Evolutionary conservation across 2,329 filamentous ascomycete genomes (phyloP).

Genomic region (Tolypocladium pustulatum): DNA sequence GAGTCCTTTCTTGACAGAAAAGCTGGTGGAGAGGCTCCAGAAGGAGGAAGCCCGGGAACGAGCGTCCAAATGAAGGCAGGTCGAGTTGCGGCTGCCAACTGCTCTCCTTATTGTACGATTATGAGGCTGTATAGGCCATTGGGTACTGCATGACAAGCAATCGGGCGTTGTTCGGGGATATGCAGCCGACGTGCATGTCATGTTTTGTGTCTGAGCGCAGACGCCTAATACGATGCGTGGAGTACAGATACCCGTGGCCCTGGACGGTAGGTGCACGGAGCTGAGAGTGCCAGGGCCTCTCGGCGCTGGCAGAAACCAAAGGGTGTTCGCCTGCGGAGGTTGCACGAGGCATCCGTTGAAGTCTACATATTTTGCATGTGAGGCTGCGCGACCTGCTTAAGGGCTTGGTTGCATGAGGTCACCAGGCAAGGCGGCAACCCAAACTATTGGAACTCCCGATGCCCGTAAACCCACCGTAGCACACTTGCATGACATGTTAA

Average conservation of each 20-base stretch:
- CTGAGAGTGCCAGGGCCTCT: too few relatives aligned
- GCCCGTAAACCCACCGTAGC: not conserved
- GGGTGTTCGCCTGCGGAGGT: too few relatives aligned
- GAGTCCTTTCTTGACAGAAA: constrained; percentile 37
- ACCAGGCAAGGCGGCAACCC: not conserved
- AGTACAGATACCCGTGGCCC: not conserved
- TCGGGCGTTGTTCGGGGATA: not conserved
- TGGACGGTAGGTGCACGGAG: not conserved
- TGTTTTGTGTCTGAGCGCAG: not conserved
- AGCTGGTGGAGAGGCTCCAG: constrained; percentile 40
- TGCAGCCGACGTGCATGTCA: not conserved
- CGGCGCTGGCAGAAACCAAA: not conserved
- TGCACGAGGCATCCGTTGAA: too few relatives aligned
- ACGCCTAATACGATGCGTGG: not conserved
- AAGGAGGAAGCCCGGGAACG: constrained; percentile 35
- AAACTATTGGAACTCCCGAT: not conserved
- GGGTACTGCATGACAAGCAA: not conserved
- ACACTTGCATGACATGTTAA: not conserved
- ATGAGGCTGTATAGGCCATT: too few relatives aligned
- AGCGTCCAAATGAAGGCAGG: constrained; percentile 13
- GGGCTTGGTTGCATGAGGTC: not conserved
- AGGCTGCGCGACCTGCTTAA: not conserved
- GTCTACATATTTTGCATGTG: not conserved
- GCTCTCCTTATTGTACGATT: not conserved
- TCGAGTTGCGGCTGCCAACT: not conserved